phyloP scores from a whole-genome alignment of 768 basidiomycete species.

The Mycena olivaceomarginata region DNA sequence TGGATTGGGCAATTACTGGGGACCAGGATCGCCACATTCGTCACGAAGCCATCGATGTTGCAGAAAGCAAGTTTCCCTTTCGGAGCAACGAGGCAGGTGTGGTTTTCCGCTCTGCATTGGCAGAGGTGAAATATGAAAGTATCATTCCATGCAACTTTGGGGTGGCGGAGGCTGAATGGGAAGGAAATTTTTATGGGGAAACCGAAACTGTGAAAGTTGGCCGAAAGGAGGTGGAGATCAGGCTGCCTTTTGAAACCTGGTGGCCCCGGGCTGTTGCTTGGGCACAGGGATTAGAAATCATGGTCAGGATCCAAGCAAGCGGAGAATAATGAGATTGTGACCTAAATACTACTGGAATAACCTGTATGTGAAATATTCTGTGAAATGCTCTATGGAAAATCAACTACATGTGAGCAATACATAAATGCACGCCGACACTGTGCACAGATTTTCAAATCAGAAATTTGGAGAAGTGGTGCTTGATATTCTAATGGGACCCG shows the following conservation, averaged over 20 bases:
- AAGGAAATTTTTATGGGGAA: constrained; percentile 4
- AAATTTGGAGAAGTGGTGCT: too few relatives aligned
- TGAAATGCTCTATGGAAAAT: too few relatives aligned
- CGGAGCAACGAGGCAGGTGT: neutral
- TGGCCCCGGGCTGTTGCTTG: constrained; percentile 19
- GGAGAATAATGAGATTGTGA: too few relatives aligned
- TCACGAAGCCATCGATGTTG: constrained; percentile 12
- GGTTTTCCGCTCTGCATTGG: neutral
- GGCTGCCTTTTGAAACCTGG: constrained; percentile 13
- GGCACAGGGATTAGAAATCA: constrained; percentile 22
- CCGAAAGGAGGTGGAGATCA: constrained; percentile 9
- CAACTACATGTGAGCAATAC: too few relatives aligned
- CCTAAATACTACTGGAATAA: too few relatives aligned
- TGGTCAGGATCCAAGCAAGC: constrained; percentile 15
- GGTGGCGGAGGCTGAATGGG: constrained; percentile 20
- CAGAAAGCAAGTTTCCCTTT: neutral
- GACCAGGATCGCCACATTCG: constrained; percentile 21
- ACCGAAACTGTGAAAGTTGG: constrained; percentile 16
- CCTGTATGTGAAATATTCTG: too few relatives aligned
- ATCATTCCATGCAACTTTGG: constrained; percentile 1
- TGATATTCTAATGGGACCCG: too few relatives aligned
- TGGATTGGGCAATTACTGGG: constrained; percentile 21
- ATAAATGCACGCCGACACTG: too few relatives aligned
- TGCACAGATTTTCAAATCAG: too few relatives aligned
- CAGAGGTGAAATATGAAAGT: neutral